These are phyloP conservation scores for Gonium pectorale DNA, from an alignment of 139 green algal genomes.

Conservation along the genomic window DNA sequence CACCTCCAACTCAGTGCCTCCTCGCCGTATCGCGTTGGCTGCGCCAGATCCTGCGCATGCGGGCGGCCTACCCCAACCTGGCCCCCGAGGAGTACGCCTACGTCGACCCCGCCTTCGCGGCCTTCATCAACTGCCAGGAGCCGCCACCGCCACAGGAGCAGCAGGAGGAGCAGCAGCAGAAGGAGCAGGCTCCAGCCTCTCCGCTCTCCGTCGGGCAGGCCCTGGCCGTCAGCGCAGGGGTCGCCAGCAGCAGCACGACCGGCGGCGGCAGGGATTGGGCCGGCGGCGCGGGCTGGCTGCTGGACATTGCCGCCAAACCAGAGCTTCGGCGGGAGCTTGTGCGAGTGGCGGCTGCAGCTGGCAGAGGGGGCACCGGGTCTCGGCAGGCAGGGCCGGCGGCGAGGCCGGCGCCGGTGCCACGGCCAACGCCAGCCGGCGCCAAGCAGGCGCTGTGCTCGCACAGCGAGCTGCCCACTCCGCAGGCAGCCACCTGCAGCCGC, in stretches of 20 bases:
- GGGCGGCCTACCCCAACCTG: neutral
- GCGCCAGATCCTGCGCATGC: slow-evolving; percentile 52
- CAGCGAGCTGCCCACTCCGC: neutral
- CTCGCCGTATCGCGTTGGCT: too few relatives aligned
- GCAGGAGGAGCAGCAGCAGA: neutral
- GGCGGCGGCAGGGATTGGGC: too few relatives aligned
- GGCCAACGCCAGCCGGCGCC: neutral
- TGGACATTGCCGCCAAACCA: too few relatives aligned
- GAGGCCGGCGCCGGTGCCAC: neutral
- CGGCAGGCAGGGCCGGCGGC: too few relatives aligned
- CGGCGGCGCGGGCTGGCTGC: too few relatives aligned
- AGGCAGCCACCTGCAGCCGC: neutral
- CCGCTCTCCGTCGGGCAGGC: too few relatives aligned
- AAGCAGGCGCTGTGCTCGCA: slow-evolving; percentile 28
- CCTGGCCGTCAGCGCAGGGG: too few relatives aligned
- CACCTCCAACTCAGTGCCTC: too few relatives aligned
- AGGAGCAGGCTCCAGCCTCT: neutral
- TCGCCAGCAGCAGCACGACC: too few relatives aligned
- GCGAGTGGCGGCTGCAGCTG: too few relatives aligned
- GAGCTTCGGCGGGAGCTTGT: neutral
- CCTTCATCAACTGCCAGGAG: slow-evolving; percentile 31
- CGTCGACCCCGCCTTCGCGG: slow-evolving; percentile 20
- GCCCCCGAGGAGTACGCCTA: slow-evolving; percentile 35
- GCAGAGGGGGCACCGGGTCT: too few relatives aligned
- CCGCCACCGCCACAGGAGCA: neutral